Base-by-base conservation (phyloP, 108 stramenopile species). In the Discostella stelligeroides region DNA sequence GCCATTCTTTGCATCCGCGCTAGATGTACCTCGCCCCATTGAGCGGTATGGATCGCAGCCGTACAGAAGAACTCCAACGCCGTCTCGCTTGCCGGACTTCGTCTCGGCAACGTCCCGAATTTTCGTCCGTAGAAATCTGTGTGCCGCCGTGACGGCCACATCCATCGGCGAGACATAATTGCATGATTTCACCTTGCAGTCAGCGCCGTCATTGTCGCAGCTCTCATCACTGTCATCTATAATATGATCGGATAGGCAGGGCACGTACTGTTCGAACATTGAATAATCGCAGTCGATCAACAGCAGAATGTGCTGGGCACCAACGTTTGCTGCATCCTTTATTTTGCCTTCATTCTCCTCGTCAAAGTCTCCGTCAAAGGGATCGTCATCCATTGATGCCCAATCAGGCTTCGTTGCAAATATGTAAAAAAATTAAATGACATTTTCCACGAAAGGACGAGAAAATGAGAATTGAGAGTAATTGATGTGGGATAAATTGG, bases 41-140 rank as follows among this genome's bases (percentile, higher is more conserved):
- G 45, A 23, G 68, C 78, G 56, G 37, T 50, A 20, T 38, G 70
- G 55, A 62, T 68, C 63, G 48, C 76, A 67, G 12, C 60, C 78
- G 66, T 76, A 92, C 30, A 92, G 46, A 5, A 88, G 14, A 14
- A 89, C 60, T 3, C 85, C 91, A 11, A 92, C 75, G 0, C 88
- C 86, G 71, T 92, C 82, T 13, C 91, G 74, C 62, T 84, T 92
- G 14, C 88, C 88, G 14, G 76, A 73, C 49, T 82, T 79, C 14
- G 71, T 77, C 45, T 75, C 85, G 29, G 88, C 86, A 28, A 84
- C 81, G 34, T 73, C 54, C n/a, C 75, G 73, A 41, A 89, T 76
- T 39, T 57, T 60, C 48, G 53, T 51, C 18, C 82, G 80, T 0
- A 89, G 47, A n/a, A 89, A 45, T 39, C 66, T 55, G 34, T 81